Conservation (phyloP, 202 grass and related monocot genomes). For the Tripidium arundinaceum region DNA sequence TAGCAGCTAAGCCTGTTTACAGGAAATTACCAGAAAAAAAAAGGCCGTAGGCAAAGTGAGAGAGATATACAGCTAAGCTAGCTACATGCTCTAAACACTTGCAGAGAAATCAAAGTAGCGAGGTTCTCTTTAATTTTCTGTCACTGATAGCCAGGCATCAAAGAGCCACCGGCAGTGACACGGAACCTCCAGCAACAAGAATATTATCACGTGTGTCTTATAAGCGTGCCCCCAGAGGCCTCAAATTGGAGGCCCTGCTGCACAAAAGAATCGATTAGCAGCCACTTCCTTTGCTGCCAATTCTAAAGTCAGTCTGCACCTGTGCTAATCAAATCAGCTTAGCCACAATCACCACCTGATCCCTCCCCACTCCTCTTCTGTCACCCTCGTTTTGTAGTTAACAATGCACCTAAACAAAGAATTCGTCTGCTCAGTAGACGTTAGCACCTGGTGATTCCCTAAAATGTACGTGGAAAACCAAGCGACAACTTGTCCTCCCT, state of each 20-base stretch:
- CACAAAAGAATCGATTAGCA: slow-evolving; percentile 70
- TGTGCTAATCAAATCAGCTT: no score
- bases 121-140: slow-evolving; percentile 20
- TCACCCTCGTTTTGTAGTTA: slow-evolving; percentile 44
- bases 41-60: not conserved
- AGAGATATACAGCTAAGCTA: slow-evolving; percentile 40
- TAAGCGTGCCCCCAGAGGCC: slow-evolving; percentile 39
- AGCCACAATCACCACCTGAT: no score
- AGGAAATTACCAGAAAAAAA: not conserved
- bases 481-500: slow-evolving; percentile 31
- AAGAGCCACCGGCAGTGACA: slow-evolving; percentile 35
- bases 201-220: slow-evolving; percentile 27
- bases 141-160: slow-evolving; percentile 34
- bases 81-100: slow-evolving; percentile 23
- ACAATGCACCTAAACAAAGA: slow-evolving; percentile 46
- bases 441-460: slow-evolving; percentile 47
- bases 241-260: slow-evolving; percentile 60
- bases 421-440: slow-evolving; percentile 30
- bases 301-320: slow-evolving; percentile 47
- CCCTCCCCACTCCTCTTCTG: not conserved
- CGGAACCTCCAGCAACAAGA: slow-evolving; percentile 29
- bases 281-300: slow-evolving; percentile 20
- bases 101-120: slow-evolving; percentile 19
- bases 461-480: slow-evolving; percentile 26
- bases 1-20: slow-evolving; percentile 26